phyloP scores from a whole-genome alignment of 768 basidiomycete species.

The Rhodotorula toruloides region DNA sequence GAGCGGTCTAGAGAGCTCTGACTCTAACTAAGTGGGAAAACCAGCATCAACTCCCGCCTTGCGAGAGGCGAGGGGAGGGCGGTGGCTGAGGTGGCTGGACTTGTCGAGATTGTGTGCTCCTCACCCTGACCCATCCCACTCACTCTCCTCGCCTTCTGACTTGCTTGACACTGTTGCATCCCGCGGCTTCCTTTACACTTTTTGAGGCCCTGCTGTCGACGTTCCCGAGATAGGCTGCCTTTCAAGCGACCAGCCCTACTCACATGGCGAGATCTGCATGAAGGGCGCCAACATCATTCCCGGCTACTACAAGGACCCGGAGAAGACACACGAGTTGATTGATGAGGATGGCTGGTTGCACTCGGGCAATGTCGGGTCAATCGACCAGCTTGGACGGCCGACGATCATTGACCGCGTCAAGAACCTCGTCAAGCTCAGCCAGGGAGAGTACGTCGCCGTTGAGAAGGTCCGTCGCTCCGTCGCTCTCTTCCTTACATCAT shows the following conservation, averaged over 20 bases:
- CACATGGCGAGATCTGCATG: conserved; percentile 65
- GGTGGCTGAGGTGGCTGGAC: too few relatives aligned
- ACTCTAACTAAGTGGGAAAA: too few relatives aligned
- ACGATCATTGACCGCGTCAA: conserved; percentile 94
- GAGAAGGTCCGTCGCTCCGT: conserved; percentile 58
- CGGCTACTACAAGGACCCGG: conserved; percentile 56
- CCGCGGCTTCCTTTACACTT: too few relatives aligned
- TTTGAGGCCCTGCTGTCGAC: too few relatives aligned
- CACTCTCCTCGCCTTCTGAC: too few relatives aligned
- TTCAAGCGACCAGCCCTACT: conserved; percentile 76
- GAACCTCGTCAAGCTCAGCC: conserved; percentile 98
- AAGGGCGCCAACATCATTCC: conserved; percentile 45
- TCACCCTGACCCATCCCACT: too few relatives aligned
- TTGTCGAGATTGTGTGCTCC: too few relatives aligned
- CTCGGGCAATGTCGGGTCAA: conserved; percentile 70
- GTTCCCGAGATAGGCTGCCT: conserved; percentile 67
- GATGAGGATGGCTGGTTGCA: conserved; percentile 81
- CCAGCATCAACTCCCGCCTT: too few relatives aligned
- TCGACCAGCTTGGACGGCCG: conserved; percentile 73
- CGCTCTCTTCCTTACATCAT: too few relatives aligned
- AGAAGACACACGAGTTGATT: conserved; percentile 71
- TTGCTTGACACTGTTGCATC: too few relatives aligned
- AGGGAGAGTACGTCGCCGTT: conserved; percentile 96
- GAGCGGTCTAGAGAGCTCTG: too few relatives aligned
- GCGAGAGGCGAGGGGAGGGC: too few relatives aligned